Percentiles rank a stretch among this genome's conserved stretches.
These are phyloP conservation scores for Albugo laibachii DNA, from an alignment of 352 stramenopile genomes.

Conservation along the genomic window DNA sequence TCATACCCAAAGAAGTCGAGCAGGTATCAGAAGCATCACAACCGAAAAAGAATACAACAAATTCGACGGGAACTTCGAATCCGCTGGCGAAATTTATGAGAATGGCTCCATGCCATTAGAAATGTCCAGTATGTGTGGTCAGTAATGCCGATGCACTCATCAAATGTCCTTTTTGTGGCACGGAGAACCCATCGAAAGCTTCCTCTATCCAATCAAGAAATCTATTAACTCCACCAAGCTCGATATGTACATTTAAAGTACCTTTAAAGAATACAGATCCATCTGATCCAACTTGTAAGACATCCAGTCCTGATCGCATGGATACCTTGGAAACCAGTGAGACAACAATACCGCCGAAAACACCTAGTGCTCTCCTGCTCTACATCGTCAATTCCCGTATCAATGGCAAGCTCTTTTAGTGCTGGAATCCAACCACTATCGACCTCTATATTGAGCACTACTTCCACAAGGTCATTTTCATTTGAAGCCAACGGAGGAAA, in stretches of 20 bases:
- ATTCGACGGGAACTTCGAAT: conserved; percentile 6
- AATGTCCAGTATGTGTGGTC: conserved; percentile 52
- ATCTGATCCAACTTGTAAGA: conserved; percentile 6
- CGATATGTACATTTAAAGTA: conserved; percentile 31
- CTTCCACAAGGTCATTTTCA: neutral
- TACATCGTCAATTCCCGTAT: neutral
- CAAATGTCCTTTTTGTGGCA: conserved; percentile 72
- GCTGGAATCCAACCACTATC: conserved; percentile 5
- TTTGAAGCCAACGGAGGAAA: neutral
- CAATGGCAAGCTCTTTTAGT: conserved; percentile 9
- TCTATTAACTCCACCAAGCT: conserved; percentile 9
- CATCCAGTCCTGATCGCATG: conserved; percentile 11
- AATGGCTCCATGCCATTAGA: conserved; percentile 47
- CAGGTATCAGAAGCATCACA: neutral
- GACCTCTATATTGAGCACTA: neutral
- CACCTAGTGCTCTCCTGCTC: neutral
- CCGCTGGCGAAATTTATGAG: conserved; percentile 46
- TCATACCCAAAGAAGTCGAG: conserved; percentile 10
- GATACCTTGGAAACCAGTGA: conserved; percentile 6
- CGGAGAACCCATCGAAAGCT: conserved; percentile 27
- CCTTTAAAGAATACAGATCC: conserved; percentile 7
- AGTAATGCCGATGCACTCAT: conserved; percentile 26
- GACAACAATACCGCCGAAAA: conserved; percentile 7
- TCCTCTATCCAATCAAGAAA: neutral
- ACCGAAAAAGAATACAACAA: neutral